phyloP scores from a whole-genome alignment of 768 basidiomycete genomes.

The Amanita molliuscula region DNA sequence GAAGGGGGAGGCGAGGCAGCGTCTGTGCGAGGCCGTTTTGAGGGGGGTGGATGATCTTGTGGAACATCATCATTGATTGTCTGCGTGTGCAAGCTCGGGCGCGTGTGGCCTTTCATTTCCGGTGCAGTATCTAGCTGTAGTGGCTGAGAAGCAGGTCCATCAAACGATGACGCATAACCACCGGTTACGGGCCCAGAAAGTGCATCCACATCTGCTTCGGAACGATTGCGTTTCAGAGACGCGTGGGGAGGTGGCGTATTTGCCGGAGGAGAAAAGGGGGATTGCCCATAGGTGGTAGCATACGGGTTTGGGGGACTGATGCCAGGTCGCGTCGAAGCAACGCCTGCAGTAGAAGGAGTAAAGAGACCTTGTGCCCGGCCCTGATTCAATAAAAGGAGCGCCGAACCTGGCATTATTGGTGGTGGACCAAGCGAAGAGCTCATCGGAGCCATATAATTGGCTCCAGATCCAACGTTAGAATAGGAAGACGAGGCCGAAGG shows the following conservation, averaged over 20 bases:
- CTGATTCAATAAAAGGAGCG: conserved; percentile 74
- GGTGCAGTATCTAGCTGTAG: conserved; percentile 16
- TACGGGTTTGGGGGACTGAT: conserved; percentile 46
- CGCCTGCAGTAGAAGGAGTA: conserved; percentile 70
- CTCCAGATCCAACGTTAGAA: conserved; percentile 38
- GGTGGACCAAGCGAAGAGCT: conserved; percentile 62
- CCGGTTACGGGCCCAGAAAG: conserved; percentile 11
- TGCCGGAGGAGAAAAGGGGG: conserved; percentile 34
- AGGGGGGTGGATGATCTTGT: conserved; percentile 57
- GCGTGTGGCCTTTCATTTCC: conserved; percentile 33
- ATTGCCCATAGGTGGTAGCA: conserved; percentile 34
- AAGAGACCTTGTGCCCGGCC: conserved; percentile 81
- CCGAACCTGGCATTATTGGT: conserved; percentile 82
- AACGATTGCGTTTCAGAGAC: conserved; percentile 51
- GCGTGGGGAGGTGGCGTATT: conserved; percentile 39
- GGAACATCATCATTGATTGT: conserved; percentile 51
- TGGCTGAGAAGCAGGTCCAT: conserved; percentile 15
- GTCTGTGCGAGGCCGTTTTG: conserved; percentile 64
- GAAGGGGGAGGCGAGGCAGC: conserved; percentile 21
- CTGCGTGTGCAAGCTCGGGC: conserved; percentile 40
- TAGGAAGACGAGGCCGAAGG: conserved; percentile 63
- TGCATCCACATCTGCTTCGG: conserved; percentile 53
- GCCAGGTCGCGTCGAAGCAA: conserved; percentile 25
- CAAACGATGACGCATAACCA: conserved; percentile 12
- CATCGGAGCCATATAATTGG: conserved; percentile 31